phyloP scores from a whole-genome alignment of 2,329 filamentous ascomycete genomes.

The Stagonosporopsis tanaceti region DNA sequence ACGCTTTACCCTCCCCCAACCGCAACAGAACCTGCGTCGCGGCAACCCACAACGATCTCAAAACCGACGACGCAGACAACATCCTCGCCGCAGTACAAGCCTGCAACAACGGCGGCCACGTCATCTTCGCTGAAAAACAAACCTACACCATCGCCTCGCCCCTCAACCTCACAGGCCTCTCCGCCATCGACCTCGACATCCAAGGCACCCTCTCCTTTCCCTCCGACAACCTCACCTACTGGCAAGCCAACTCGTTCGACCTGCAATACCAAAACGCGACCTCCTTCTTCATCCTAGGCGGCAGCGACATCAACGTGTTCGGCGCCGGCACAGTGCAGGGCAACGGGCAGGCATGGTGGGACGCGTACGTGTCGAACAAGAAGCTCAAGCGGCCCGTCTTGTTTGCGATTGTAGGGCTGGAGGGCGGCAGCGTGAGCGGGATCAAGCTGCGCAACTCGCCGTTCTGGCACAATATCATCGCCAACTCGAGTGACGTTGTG shows the following conservation, averaged over 20 bases:
- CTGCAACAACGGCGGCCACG: constrained; percentile 25
- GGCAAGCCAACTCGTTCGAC: constrained; percentile 22
- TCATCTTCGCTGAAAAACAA: constrained; percentile 19
- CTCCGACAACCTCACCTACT: constrained; percentile 16
- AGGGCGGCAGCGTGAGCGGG: constrained; percentile 14
- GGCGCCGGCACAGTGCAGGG: constrained; percentile 63
- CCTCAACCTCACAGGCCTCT: constrained; percentile 21
- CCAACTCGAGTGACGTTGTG: constrained; percentile 56
- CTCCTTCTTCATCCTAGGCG: constrained; percentile 69
- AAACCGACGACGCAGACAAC: constrained; percentile 17
- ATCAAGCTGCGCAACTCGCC: constrained; percentile 19
- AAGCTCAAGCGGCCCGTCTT: constrained; percentile 16
- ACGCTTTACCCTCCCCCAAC: constrained; percentile 16
- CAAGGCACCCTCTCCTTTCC: constrained; percentile 19
- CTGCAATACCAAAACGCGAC: constrained; percentile 65
- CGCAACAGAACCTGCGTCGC: constrained; percentile 28
- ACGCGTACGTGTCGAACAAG: constrained; percentile 18
- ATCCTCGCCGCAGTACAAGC: constrained; percentile 18
- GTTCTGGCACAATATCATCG: constrained; percentile 56
- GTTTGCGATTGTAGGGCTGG: constrained; percentile 13
- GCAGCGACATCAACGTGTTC: constrained; percentile 69
- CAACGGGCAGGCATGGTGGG: constrained; percentile 62
- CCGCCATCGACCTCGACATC: constrained; percentile 23
- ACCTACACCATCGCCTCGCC: constrained; percentile 21
- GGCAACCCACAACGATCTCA: constrained; percentile 18